Evolutionary conservation across 2,329 filamentous ascomycete species (phyloP).

Genomic region (Colletotrichum camelliae): DNA sequence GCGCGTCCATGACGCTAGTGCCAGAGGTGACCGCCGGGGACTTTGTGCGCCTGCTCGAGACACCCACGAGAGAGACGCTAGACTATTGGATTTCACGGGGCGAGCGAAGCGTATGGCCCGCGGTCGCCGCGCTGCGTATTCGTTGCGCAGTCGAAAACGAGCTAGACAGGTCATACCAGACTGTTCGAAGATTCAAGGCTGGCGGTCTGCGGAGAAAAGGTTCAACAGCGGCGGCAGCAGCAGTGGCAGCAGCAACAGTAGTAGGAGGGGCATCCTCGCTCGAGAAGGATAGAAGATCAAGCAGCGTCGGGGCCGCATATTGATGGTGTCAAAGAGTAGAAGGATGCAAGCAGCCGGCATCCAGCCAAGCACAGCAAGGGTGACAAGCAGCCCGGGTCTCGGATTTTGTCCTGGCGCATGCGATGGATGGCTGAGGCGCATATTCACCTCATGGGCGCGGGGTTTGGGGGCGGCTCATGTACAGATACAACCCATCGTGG

Average conservation of each 20-base stretch:
- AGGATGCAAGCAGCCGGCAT: background rate
- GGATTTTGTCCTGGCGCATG: background rate
- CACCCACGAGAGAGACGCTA: constrained; percentile 76
- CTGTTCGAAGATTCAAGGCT: constrained; percentile 69
- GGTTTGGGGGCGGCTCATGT: background rate
- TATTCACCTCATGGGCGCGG: background rate
- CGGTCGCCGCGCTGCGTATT: constrained; percentile 80
- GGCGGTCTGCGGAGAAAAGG: constrained; percentile 54
- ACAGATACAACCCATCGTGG: background rate
- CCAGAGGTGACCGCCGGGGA: constrained; percentile 77
- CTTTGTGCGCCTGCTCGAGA: constrained; percentile 81
- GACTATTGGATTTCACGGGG: constrained; percentile 87
- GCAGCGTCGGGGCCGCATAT: constrained; percentile 22
- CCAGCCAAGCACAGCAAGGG: background rate
- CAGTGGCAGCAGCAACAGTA: background rate
- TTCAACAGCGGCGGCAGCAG: constrained; percentile 22
- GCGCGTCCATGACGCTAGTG: constrained; percentile 79
- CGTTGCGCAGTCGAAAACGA: constrained; percentile 87
- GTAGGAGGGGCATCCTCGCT: background rate
- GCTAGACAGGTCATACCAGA: constrained; percentile 83
- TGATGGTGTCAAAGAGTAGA: background rate
- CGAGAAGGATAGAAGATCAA: constrained; percentile 24
- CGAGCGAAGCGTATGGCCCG: constrained; percentile 90
- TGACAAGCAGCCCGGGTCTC: background rate
- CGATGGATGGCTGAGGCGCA: background rate